Evolutionary conservation across 805 yeast genomes (phyloP).

Genomic region (Candida nitratophila): DNA sequence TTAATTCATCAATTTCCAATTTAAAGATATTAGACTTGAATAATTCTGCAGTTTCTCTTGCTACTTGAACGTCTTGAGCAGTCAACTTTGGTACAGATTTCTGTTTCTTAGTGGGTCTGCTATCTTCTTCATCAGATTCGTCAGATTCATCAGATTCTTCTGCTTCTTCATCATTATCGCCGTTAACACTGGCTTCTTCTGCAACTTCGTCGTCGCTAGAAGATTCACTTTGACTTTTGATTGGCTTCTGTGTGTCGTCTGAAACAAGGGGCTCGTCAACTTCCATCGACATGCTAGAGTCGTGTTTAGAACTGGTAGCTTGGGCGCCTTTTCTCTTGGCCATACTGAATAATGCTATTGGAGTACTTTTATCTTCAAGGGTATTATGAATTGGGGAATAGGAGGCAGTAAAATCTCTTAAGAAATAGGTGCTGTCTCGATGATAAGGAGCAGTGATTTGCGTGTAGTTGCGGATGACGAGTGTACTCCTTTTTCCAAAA

Average conservation of each 20-base stretch:
- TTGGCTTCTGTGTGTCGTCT: background rate
- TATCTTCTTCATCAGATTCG: slow-evolving; percentile 6
- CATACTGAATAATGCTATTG: slow-evolving; percentile 9
- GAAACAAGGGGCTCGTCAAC: background rate
- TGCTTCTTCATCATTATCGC: slow-evolving; percentile 15
- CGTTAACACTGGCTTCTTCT: slow-evolving; percentile 5
- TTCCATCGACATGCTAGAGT: slow-evolving; percentile 1
- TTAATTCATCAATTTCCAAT: slow-evolving; percentile 85
- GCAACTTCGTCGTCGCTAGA: no score
- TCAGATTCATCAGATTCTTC: slow-evolving; percentile 9
- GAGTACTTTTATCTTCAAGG: no score
- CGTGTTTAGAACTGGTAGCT: background rate
- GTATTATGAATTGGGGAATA: no score
- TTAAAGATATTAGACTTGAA: slow-evolving; percentile 95
- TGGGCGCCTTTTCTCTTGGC: slow-evolving; percentile 20
- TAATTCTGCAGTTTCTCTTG: slow-evolving; percentile 88
- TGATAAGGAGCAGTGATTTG: no score
- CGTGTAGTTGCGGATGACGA: no score
- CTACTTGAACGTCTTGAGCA: slow-evolving; percentile 83
- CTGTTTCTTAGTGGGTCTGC: slow-evolving; percentile 8
- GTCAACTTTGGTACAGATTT: slow-evolving; percentile 31
- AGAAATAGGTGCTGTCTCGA: no score
- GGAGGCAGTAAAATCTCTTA: no score
- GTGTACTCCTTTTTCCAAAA: no score
- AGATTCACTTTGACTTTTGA: no score